Percentiles rank a stretch among this genome's conserved stretches.
Evolutionary conservation across 805 yeast species (phyloP).

Genomic region (Spathaspora boniae): DNA sequence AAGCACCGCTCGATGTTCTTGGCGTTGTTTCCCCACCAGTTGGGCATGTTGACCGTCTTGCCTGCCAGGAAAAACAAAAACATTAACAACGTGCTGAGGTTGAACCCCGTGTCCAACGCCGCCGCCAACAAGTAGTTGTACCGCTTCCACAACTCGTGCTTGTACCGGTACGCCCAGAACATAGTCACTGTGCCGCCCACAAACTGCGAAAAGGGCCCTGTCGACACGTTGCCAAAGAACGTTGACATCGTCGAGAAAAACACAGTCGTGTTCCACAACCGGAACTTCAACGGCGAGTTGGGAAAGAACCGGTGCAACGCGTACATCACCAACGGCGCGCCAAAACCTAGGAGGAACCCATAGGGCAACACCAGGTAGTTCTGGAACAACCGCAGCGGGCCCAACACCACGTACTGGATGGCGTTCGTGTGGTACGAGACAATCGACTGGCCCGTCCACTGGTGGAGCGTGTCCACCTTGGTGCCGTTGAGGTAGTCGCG

Average conservation of each 20-base stretch:
- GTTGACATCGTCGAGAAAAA: constrained; percentile 40
- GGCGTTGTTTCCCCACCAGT: constrained; percentile 46
- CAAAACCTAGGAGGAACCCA: constrained; percentile 37
- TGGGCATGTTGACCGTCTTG: constrained; percentile 21
- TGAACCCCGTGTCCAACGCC: constrained; percentile 45
- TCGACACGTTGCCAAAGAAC: constrained; percentile 44
- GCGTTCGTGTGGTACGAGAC: constrained; percentile 40
- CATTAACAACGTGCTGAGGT: constrained; percentile 32
- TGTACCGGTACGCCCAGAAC: constrained; percentile 36
- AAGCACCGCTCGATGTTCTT: constrained; percentile 40
- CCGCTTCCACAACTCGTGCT: constrained; percentile 31
- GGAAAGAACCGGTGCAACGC: constrained; percentile 21
- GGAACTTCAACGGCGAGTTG: constrained; percentile 17
- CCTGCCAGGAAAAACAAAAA: constrained; percentile 27
- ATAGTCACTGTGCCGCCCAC: constrained; percentile 41
- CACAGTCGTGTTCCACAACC: constrained; percentile 41
- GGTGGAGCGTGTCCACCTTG: constrained; percentile 38
- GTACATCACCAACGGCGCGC: constrained; percentile 31
- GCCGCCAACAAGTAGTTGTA: constrained; percentile 47
- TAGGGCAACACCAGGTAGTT: constrained; percentile 37
- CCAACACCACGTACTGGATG: constrained; percentile 42
- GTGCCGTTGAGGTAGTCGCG: constrained; percentile 26
- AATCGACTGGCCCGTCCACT: constrained; percentile 45
- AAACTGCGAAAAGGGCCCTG: constrained; percentile 42
- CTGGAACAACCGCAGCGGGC: constrained; percentile 38